Conservation (phyloP, 2,329 filamentous ascomycete species). For the Tolypocladium album region DNA sequence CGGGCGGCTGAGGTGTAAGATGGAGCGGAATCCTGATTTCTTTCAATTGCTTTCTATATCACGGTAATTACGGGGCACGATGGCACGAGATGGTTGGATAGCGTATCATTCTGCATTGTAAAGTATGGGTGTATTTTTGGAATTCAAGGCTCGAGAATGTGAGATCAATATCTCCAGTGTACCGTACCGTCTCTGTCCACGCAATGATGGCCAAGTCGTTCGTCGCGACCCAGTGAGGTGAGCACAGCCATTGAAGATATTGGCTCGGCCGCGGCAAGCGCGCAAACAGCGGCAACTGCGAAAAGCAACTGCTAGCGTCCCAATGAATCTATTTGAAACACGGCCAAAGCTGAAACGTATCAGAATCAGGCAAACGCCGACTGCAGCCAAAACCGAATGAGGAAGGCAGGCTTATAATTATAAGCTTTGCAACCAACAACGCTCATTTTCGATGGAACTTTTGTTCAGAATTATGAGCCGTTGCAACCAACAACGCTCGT, state of each 20-base stretch:
- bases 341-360: background rate
- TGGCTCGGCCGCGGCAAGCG: background rate
- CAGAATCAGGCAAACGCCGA: background rate
- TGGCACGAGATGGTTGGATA: background rate
- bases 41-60: background rate
- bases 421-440: background rate
- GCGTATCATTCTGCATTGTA: background rate
- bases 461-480: background rate
- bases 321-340: background rate
- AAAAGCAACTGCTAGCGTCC: background rate
- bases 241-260: background rate
- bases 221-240: background rate
- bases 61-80: background rate
- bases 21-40: no score
- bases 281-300: background rate
- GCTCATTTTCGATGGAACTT: background rate
- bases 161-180: background rate
- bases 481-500: background rate
- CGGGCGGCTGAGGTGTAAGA: constrained; percentile 2
- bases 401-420: background rate
- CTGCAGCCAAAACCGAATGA: background rate
- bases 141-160: background rate
- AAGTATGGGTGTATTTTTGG: background rate
- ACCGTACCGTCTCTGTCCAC: background rate
- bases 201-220: background rate